phyloP scores from a whole-genome alignment of 106 monocot genomes.

The Dendrobium chrysotoxum region DNA sequence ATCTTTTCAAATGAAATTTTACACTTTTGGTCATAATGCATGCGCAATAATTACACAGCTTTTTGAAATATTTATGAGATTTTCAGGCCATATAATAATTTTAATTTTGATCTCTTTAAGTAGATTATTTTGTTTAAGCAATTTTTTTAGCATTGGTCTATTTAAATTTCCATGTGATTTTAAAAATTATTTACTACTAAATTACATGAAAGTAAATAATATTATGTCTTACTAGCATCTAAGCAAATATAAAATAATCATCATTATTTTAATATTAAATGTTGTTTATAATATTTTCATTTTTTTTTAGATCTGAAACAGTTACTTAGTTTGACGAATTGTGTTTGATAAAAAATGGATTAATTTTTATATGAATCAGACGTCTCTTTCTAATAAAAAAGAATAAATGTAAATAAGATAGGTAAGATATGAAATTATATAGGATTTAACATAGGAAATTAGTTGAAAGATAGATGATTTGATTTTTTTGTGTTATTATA shows the following conservation, averaged over 20 bases:
- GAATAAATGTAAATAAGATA: background rate
- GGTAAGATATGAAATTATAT: background rate
- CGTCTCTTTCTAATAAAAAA: background rate
- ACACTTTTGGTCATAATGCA: background rate
- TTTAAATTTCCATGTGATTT: too few relatives aligned
- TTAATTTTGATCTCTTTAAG: too few relatives aligned
- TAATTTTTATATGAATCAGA: background rate
- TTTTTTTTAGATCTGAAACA: background rate
- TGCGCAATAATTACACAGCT: too few relatives aligned
- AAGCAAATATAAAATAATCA: background rate
- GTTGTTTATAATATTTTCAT: background rate
- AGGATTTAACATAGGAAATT: background rate
- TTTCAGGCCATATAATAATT: too few relatives aligned
- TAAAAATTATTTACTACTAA: too few relatives aligned
- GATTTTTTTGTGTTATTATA: background rate
- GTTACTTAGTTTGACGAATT: background rate
- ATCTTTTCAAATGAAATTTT: background rate
- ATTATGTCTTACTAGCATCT: background rate
- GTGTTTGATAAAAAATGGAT: background rate
- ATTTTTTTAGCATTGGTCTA: too few relatives aligned
- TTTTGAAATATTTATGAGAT: too few relatives aligned
- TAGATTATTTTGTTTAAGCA: too few relatives aligned
- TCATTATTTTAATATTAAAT: background rate
- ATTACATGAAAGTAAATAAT: background rate
- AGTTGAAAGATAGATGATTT: background rate